These are phyloP conservation scores for Diplogelasinospora grovesii DNA, from an alignment of 495 filamentous ascomycete genomes.

Conservation along the genomic window DNA sequence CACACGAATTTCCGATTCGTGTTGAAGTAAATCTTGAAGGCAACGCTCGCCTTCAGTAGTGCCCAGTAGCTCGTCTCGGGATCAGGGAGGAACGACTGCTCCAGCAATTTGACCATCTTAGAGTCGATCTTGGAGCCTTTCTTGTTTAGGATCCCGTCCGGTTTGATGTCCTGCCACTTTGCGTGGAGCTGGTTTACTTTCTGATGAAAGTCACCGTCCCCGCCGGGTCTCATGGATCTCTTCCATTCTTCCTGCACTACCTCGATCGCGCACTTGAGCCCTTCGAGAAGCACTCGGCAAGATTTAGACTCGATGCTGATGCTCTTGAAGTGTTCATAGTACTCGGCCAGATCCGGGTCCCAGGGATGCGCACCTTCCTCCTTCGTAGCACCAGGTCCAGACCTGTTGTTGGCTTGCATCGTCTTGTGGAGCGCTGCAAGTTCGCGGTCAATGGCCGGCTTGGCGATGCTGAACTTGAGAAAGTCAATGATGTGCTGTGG, in stretches of 20 bases:
- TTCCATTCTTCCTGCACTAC: slow-evolving; percentile 27
- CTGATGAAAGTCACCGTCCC: no score
- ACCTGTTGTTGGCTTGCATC: slow-evolving; percentile 25
- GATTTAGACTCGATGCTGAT: slow-evolving; percentile 17
- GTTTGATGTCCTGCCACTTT: slow-evolving; percentile 39
- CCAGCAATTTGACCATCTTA: slow-evolving; percentile 26
- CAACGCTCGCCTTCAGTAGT: slow-evolving; percentile 55
- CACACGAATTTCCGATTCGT: slow-evolving; percentile 45
- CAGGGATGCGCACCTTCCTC: slow-evolving; percentile 11
- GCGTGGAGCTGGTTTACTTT: slow-evolving; percentile 38
- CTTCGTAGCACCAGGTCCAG: neutral
- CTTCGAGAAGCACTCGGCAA: slow-evolving; percentile 22
- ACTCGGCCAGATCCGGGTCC: slow-evolving; percentile 46
- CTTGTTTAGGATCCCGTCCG: slow-evolving; percentile 14
- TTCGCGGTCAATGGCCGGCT: slow-evolving; percentile 44
- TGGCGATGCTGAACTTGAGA: slow-evolving; percentile 58
- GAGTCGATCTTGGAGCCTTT: slow-evolving; percentile 21
- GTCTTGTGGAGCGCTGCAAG: slow-evolving; percentile 34
- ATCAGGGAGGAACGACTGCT: slow-evolving; percentile 34
- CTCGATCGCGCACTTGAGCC: slow-evolving; percentile 30
- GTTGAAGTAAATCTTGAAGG: slow-evolving; percentile 42
- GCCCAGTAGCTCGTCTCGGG: slow-evolving; percentile 44
- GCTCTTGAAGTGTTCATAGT: slow-evolving; percentile 32
- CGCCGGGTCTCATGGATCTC: slow-evolving; percentile 3
- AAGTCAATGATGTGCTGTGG: slow-evolving; percentile 63